Evolutionary conservation across 495 filamentous ascomycete species (phyloP), one percentile per base, ranked within the genome.

Genomic region (Cercophora samala): DNA sequence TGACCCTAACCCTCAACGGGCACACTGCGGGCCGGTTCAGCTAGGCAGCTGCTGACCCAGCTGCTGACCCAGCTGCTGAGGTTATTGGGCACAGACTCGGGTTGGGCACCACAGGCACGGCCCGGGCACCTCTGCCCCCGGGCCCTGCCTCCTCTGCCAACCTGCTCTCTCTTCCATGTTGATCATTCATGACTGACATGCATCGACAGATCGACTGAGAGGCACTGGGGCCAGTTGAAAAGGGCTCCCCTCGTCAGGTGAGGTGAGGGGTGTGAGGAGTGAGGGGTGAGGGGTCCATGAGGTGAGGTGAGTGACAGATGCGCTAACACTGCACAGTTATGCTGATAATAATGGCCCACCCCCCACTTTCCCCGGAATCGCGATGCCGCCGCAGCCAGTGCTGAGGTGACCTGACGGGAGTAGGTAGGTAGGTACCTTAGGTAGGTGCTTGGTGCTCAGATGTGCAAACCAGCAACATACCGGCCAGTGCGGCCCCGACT

Each of bases 31-130:
- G n/a, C n/a, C n/a, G n/a, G n/a, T n/a, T n/a, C n/a, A n/a, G n/a
- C n/a, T n/a, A n/a, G n/a, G n/a, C n/a, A n/a, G n/a, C n/a, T n/a
- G n/a, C n/a, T n/a, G n/a, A n/a, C n/a, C n/a, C n/a, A n/a, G n/a
- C n/a, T n/a, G n/a, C n/a, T n/a, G n/a, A n/a, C n/a, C n/a, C n/a
- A n/a, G 26, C 26, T 29, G 26, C 26, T 29, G 26, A 29, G n/a
- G n/a, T 46, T 17, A 13, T 9, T 13, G 37, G 37, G 37, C 37
- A 46, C 3, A 46, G 26, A 46, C 37, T 46, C 11, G 8, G 37
- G 37, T 62, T 62, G 60, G 60, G 60, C 29, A 62, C 32, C 32
- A 62, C n/a, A n/a, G n/a, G n/a, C n/a, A n/a, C n/a, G n/a, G n/a
- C n/a, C n/a, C n/a, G n/a, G n/a, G n/a, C n/a, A n/a, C n/a, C n/a